Evolutionary conservation across 2,329 filamentous ascomycete genomes (phyloP).

Genomic region (Colletotrichum magnum): DNA sequence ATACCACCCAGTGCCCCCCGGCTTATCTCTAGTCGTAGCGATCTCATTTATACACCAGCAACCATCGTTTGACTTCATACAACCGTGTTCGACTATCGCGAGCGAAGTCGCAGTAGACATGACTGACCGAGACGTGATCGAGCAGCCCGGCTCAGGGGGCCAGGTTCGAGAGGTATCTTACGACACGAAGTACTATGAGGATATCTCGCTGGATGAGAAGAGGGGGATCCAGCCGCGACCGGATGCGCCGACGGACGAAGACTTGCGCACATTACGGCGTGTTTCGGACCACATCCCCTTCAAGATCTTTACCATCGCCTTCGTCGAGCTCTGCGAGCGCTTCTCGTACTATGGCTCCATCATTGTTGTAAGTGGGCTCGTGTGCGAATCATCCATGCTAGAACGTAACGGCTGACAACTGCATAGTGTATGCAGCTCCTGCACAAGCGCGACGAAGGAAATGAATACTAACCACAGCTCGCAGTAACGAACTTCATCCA

Average conservation of each 20-base stretch:
- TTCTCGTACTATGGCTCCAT: conserved; percentile 81
- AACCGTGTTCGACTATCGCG: background rate
- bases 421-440: conserved; percentile 15
- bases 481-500: conserved; percentile 74
- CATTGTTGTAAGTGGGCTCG: conserved; percentile 69
- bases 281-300: conserved; percentile 71
- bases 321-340: conserved; percentile 79
- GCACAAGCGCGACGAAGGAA: no score
- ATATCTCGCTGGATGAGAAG: conserved; percentile 49
- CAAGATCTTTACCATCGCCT: conserved; percentile 73
- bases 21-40: background rate
- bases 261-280: conserved; percentile 66
- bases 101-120: conserved; percentile 41
- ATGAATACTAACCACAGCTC: background rate
- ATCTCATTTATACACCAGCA: background rate
- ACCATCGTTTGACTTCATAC: background rate
- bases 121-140: conserved; percentile 50
- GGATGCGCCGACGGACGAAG: conserved; percentile 63
- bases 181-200: conserved; percentile 35
- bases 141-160: conserved; percentile 53
- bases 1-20: conserved; percentile 10
- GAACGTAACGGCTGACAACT: background rate
- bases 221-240: conserved; percentile 39
- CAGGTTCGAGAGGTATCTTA: conserved; percentile 38
- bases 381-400: rapidly evolving